phyloP scores from a whole-genome alignment of 2,329 filamentous ascomycete species.

The Rutstroemia sp. region DNA sequence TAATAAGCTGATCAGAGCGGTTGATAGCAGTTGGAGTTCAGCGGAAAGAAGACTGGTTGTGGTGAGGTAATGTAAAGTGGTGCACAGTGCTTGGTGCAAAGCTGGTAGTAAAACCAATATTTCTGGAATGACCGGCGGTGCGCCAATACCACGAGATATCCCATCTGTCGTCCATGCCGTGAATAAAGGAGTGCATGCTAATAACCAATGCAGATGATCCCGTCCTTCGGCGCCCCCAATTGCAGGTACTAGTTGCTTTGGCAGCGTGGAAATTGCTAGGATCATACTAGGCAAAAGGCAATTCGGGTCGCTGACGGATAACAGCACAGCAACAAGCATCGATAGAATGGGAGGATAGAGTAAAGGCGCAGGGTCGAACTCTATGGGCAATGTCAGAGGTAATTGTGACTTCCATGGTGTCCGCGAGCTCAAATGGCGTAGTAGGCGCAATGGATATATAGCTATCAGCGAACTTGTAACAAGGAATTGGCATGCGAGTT shows the following conservation, averaged over 20 bases:
- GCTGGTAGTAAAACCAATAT: slow-evolving; percentile 60
- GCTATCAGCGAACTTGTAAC: slow-evolving; percentile 35
- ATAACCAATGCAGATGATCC: slow-evolving; percentile 68
- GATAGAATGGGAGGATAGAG: slow-evolving; percentile 77
- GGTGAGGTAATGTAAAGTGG: slow-evolving; percentile 70
- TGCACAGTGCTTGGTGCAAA: slow-evolving; percentile 70
- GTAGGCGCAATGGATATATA: slow-evolving; percentile 54
- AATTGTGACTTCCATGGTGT: slow-evolving; percentile 20
- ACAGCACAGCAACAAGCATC: slow-evolving; percentile 66
- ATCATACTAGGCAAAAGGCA: slow-evolving; percentile 72
- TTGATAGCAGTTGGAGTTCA: slow-evolving; percentile 81
- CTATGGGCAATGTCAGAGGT: slow-evolving; percentile 51
- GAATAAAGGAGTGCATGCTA: slow-evolving; percentile 62
- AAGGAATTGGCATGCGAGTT: slow-evolving; percentile 24
- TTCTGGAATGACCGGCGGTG: slow-evolving; percentile 22
- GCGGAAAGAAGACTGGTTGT: slow-evolving; percentile 82
- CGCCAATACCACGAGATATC: neutral
- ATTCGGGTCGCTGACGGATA: slow-evolving; percentile 53
- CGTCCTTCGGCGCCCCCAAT: slow-evolving; percentile 47
- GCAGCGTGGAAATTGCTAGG: slow-evolving; percentile 72
- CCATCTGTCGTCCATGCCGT: neutral
- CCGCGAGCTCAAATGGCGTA: slow-evolving; percentile 33
- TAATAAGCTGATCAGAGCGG: slow-evolving; percentile 73
- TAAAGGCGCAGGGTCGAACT: slow-evolving; percentile 89
- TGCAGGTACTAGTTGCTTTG: slow-evolving; percentile 61